Evolutionary conservation across 208 protist species (phyloP), one percentile per base, ranked within the genome.

Genomic region (Leishmania amazonensis): DNA sequence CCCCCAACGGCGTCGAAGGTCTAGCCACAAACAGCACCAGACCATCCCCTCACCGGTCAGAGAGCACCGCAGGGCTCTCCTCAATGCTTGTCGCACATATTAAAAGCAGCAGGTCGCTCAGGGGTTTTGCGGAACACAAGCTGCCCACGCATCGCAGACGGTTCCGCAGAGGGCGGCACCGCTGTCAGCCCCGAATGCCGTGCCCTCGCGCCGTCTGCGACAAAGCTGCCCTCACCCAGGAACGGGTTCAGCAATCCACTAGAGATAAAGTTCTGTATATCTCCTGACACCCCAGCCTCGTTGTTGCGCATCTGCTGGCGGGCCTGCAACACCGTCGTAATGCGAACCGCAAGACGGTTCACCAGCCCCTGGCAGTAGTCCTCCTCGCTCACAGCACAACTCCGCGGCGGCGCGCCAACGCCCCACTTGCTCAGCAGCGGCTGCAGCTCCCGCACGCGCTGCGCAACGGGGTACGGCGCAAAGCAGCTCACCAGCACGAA

Each of bases 401-500:
- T 71, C n/a, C 65, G 65, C 65, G 65, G 65, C 65, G 65, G 38
- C 65, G 65, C 65, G 21, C 65, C 65, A 71, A 71, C 65, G 13
- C 65, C 19, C 65, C 65, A 71, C 65, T 71, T 71, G 35, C 35
- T 71, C 65, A 71, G 65, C 65, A 71, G 65, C 65, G 65, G 65
- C 65, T 71, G 65, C 65, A 71, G 65, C 65, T 71, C 65, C 0
- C 65, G 65, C 65, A 71, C 65, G 38, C 65, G 65, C 65, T 71
- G 65, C 65, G 35, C 65, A n/a, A 47, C 65, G 38, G 87, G 85
- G 78, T 88, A 91, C 24, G 89, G 79, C 62, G 80, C 84, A 79
- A 89, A 93, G 77, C 85, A 87, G 71, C 75, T 84, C 28, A 78
- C 60, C 45, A 93, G 58, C 68, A 90, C 80, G 3, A 76, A 62